Evolutionary conservation across 2,329 filamentous ascomycete genomes (phyloP).

Genomic region (Metarhizium guizhouense): DNA sequence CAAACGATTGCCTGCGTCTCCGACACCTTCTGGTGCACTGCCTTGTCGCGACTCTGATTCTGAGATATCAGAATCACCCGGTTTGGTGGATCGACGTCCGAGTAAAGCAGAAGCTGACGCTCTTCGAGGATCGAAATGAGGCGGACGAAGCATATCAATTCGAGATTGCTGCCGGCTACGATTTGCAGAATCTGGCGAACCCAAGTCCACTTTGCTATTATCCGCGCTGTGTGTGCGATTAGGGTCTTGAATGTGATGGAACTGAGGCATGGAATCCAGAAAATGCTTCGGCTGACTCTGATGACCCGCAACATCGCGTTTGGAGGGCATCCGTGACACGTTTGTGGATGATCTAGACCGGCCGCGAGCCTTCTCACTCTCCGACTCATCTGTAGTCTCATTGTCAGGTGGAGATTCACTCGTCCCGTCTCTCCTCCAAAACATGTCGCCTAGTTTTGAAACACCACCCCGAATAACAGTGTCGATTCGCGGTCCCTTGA

Average conservation of each 20-base stretch:
- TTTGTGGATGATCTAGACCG: conserved; percentile 26
- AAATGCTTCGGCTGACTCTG: conserved; percentile 32
- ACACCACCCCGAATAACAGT: conserved; percentile 56
- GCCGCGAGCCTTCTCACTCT: conserved; percentile 32
- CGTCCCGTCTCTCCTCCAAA: conserved; percentile 44
- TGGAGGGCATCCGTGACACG: conserved; percentile 25
- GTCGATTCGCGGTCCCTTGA: conserved; percentile 64
- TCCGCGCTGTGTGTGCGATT: conserved; percentile 9
- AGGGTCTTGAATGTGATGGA: conserved; percentile 28
- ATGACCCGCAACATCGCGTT: conserved; percentile 20
- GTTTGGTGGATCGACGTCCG: conserved; percentile 9
- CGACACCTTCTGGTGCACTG: conserved; percentile 16
- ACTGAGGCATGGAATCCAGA: conserved; percentile 43
- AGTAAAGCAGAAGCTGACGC: conserved; percentile 28
- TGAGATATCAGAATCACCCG: conserved; percentile 25
- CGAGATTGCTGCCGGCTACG: conserved; percentile 32
- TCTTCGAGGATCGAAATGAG: conserved; percentile 36
- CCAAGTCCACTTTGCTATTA: conserved; percentile 10
- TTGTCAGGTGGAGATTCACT: conserved; percentile 25
- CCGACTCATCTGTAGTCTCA: conserved; percentile 41
- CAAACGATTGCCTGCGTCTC: conserved; percentile 25
- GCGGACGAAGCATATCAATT: conserved; percentile 40
- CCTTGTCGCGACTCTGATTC: conserved; percentile 28
- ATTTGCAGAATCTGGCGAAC: conserved; percentile 5
- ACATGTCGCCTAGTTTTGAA: conserved; percentile 45